Percentiles rank a stretch among this genome's conserved stretches.
Evolutionary conservation across 2,329 filamentous ascomycete species (phyloP).

Genomic region (Colletotrichum orchidophilum): DNA sequence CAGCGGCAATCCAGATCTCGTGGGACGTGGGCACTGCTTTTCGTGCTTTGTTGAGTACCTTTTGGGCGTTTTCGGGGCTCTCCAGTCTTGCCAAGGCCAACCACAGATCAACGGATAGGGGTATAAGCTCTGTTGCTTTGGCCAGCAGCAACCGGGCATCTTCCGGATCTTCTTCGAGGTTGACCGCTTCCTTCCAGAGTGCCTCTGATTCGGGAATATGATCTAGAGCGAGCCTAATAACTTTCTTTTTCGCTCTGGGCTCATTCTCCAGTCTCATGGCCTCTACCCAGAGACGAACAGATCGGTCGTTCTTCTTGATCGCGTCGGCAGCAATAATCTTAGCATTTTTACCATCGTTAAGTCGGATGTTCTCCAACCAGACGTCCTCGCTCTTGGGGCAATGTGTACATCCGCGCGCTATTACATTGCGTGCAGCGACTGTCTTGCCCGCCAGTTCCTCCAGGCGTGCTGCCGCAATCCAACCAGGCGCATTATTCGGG

Average conservation of each 20-base stretch:
- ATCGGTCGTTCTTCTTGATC: slow-evolving; percentile 89
- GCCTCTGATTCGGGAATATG: slow-evolving; percentile 94
- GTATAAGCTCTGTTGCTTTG: slow-evolving; percentile 95
- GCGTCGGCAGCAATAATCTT: slow-evolving; percentile 95
- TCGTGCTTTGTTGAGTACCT: slow-evolving; percentile 93
- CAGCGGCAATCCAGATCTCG: slow-evolving; percentile 97
- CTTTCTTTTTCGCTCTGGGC: slow-evolving; percentile 86
- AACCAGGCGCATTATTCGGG: slow-evolving; percentile 91
- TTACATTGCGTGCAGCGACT: slow-evolving; percentile 87
- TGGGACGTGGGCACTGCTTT: slow-evolving; percentile 93
- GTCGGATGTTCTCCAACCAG: slow-evolving; percentile 94
- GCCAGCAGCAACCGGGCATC: slow-evolving; percentile 90
- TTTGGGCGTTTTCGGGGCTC: slow-evolving; percentile 89
- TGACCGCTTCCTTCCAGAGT: slow-evolving; percentile 98
- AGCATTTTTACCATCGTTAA: slow-evolving; percentile 92
- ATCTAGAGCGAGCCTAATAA: slow-evolving; percentile 89
- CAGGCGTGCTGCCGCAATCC: slow-evolving; percentile 92
- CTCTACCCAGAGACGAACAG: slow-evolving; percentile 91
- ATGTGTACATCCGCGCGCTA: slow-evolving; percentile 86
- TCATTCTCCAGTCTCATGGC: slow-evolving; percentile 93
- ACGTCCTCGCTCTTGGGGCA: slow-evolving; percentile 95
- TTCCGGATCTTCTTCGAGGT: slow-evolving; percentile 88
- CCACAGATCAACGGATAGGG: slow-evolving; percentile 93
- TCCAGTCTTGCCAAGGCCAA: slow-evolving; percentile 91
- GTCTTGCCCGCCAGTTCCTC: slow-evolving; percentile 94